Percentiles rank a stretch among this genome's conserved stretches.
These are phyloP conservation scores for Plectranthus barbatus DNA, from an alignment of 257 asterid genomes.

Conservation along the genomic window DNA sequence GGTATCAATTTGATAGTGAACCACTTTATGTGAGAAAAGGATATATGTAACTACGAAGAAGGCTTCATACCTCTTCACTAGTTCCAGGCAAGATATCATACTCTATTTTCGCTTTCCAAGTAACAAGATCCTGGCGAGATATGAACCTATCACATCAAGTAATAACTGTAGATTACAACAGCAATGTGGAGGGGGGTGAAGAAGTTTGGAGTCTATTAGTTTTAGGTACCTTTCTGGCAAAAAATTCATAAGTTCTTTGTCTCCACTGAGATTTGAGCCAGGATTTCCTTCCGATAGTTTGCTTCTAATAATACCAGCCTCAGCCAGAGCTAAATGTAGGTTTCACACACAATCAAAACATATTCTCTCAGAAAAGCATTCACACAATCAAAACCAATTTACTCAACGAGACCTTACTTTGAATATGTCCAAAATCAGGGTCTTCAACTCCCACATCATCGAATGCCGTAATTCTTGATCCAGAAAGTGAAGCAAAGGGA, in stretches of 20 bases:
- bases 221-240: constrained; percentile 64
- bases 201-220: neutral
- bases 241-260: constrained; percentile 29
- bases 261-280: constrained; percentile 16
- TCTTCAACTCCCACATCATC: constrained; percentile 66
- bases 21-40: neutral
- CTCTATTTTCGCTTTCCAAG: constrained; percentile 87
- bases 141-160: constrained; percentile 44
- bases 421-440: constrained; percentile 77
- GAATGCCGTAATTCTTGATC: constrained; percentile 59
- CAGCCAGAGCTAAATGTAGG: constrained; percentile 62
- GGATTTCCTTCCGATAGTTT: constrained; percentile 38
- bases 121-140: constrained; percentile 71
- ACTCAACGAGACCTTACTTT: constrained; percentile 41
- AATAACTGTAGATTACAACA: constrained; percentile 1
- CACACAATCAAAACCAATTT: neutral
- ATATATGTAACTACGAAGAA: neutral
- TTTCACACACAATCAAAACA: constrained; percentile 12
- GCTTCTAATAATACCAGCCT: constrained; percentile 81
- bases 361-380: neutral
- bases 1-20: neutral
- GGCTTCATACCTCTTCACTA: constrained; percentile 52
- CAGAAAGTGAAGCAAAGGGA: constrained; percentile 66
- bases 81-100: constrained; percentile 46
- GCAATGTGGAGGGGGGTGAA: neutral